Evolutionary conservation across 306 rosid species (phyloP), one percentile per base, ranked within the genome.

Genomic region (Nissolia schottii): DNA sequence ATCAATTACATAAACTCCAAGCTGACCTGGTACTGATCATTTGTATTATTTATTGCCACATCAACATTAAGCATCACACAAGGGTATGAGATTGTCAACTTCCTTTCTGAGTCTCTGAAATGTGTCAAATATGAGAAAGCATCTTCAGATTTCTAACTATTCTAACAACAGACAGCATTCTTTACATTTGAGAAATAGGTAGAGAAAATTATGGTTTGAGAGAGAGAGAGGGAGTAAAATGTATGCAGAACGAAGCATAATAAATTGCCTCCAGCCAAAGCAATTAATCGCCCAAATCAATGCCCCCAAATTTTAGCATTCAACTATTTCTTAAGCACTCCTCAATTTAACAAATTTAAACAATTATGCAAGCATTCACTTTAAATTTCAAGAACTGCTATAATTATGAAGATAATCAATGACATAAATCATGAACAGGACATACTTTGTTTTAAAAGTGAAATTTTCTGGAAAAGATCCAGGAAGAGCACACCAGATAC

Each of bases 61-160:
- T 94, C 98, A 80, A 91, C 97, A 34, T 94, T 91, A 76, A 94
- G 97, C 98, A 94, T 94, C 10, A 94, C 97, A 84, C 98, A 94
- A n/a, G 98, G 98, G 84, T 94, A 94, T 83, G 98, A 94, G 82
- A 94, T 94, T 24, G 95, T 85, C 82, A 94, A 79, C 87, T 91
- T 93, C 96, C 85, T 83, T 85, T 86, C 89, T 68, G 76, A 66
- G 76, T 91, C 97, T 71, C 98, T 94, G 83, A 79, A 83, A 85
- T 76, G 67, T 41, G 55, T 25, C 45, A 74, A 77, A 49, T 12
- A 63, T 67, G 49, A 82, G 81, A 75, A 62, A 78, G 85, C 60
- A 46, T 81, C 57, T 66, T 56, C 54, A 71, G 69, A 78, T 38
- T 70, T 37, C 4, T 43, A 83, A 71, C 25, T 35, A 46, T n/a